A percentile compares a stretch with the other conserved stretches of the same genome.
Evolutionary conservation across 305 asterid genomes (phyloP).

Genomic region (Vinca major): DNA sequence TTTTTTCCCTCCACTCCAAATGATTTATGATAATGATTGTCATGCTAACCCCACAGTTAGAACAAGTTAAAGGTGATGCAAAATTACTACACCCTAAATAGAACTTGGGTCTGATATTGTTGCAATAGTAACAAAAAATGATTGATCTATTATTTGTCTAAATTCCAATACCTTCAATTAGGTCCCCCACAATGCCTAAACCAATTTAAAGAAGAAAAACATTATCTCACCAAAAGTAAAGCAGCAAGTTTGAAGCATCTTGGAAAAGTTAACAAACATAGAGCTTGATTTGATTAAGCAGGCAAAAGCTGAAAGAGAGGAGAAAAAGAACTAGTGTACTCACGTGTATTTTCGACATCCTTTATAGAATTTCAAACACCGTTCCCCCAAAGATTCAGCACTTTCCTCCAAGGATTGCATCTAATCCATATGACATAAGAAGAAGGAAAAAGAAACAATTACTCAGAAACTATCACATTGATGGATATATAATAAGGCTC

Average conservation of each 20-base stretch:
- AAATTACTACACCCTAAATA: neutral
- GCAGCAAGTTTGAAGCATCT: neutral
- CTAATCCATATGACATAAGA: slow-evolving; percentile 34
- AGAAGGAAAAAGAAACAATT: slow-evolving; percentile 8
- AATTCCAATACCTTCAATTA: neutral
- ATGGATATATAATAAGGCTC: neutral
- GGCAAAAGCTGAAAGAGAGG: slow-evolving; percentile 13
- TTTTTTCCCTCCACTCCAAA: neutral
- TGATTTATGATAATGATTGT: neutral
- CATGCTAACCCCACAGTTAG: neutral
- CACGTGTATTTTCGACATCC: slow-evolving; percentile 99
- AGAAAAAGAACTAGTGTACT: slow-evolving; percentile 25
- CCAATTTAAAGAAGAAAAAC: neutral
- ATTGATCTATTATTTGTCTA: neutral
- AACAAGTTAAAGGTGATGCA: neutral
- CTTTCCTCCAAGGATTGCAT: slow-evolving; percentile 92
- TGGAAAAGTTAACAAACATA: slow-evolving; percentile 6
- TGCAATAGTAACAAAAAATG: neutral
- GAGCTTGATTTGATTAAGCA: neutral
- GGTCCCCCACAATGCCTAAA: neutral
- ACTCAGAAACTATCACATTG: neutral
- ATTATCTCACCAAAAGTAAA: neutral
- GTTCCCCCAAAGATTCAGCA: slow-evolving; percentile 83
- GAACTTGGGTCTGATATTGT: neutral
- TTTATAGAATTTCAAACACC: slow-evolving; percentile 91